Evolutionary conservation across 192 early-diverging fungal genomes (phyloP).

Genomic region (Coemansia sp.): DNA sequence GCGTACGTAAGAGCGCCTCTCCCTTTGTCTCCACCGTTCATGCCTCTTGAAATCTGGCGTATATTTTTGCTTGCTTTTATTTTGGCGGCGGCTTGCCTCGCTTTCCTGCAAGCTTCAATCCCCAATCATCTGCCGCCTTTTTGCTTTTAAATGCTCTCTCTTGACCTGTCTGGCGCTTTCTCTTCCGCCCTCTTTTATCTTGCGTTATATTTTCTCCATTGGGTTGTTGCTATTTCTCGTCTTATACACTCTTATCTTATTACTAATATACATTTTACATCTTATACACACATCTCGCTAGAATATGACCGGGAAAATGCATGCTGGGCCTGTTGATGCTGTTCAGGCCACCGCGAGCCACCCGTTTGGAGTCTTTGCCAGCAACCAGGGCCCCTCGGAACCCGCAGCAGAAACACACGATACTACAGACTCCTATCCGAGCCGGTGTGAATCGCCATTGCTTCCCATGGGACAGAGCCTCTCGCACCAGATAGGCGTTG

Average conservation of each 20-base stretch:
- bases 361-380: neutral
- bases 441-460: slow-evolving; percentile 52
- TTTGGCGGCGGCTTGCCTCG: neutral
- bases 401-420: neutral
- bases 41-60: too few species aligned
- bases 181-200: too few species aligned
- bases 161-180: too few species aligned
- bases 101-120: neutral
- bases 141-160: neutral
- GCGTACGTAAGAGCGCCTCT: too few species aligned
- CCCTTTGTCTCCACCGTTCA: too few species aligned
- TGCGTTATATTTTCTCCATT: neutral
- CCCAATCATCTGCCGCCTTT: neutral
- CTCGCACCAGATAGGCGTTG: slow-evolving; percentile 27
- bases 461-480: slow-evolving; percentile 52
- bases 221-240: neutral
- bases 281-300: neutral
- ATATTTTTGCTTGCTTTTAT: neutral
- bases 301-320: neutral
- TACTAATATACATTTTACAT: neutral
- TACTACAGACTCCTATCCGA: slow-evolving; percentile 23
- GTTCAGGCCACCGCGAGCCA: neutral
- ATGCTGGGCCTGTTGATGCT: neutral
- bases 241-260: neutral
- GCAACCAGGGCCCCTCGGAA: neutral